These are phyloP conservation scores for Barnettozyma sp. DNA, from an alignment of 805 yeast species.

Conservation along the genomic window DNA sequence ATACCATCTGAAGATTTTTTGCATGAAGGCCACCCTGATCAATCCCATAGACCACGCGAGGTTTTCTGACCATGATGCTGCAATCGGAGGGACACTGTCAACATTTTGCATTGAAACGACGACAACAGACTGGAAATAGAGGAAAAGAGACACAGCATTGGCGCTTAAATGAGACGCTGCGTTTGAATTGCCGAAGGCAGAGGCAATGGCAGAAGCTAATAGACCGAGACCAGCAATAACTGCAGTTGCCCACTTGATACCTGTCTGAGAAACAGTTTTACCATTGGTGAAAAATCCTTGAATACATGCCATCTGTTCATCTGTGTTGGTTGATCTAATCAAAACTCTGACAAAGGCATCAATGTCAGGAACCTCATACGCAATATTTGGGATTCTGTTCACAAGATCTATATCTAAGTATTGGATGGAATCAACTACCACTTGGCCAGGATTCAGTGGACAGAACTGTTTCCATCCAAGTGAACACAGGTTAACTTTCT, in stretches of 20 bases:
- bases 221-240: conserved; percentile 85
- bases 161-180: conserved; percentile 98
- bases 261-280: conserved; percentile 90
- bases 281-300: conserved; percentile 82
- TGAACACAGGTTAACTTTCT: conserved; percentile 54
- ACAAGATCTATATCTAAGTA: conserved; percentile 46
- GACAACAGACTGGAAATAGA: conserved; percentile 90
- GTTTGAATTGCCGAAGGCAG: conserved; percentile 80
- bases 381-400: conserved; percentile 69
- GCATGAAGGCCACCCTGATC: conserved; percentile 70
- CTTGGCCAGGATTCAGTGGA: conserved; percentile 76
- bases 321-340: conserved; percentile 47
- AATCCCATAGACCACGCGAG: conserved; percentile 96
- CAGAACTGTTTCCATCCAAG: conserved; percentile 79
- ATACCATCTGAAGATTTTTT: conserved; percentile 84
- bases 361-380: conserved; percentile 85
- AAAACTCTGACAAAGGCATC: conserved; percentile 77
- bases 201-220: conserved; percentile 77
- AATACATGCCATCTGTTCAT: conserved; percentile 80
- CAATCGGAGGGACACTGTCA: conserved; percentile 87
- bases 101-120: conserved; percentile 95
- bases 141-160: conserved; percentile 84
- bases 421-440: conserved; percentile 67
- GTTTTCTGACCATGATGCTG: conserved; percentile 96
- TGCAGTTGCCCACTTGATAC: conserved; percentile 95